Percentiles rank a stretch among this genome's conserved stretches.
Conservation (phyloP, 2,329 filamentous ascomycete genomes). For the Aspergillus awamori region DNA sequence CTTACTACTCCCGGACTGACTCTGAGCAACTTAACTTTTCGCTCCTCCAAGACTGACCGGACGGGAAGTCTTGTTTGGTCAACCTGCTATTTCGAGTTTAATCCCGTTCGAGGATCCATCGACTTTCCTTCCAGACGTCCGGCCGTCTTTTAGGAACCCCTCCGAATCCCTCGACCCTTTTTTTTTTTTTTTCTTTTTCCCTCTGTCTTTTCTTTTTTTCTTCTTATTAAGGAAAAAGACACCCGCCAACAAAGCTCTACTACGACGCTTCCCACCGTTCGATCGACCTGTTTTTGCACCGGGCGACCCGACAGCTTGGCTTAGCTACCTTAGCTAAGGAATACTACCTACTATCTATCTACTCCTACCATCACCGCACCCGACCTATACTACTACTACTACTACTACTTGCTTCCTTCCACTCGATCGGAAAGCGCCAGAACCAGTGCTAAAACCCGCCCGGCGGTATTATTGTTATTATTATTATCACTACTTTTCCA, state of each 20-base stretch:
- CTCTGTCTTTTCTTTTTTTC: background rate
- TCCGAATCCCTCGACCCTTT: conserved; percentile 3
- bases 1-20: conserved; percentile 3
- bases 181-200: background rate
- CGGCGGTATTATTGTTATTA: conserved; percentile 12
- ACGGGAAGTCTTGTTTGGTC: conserved; percentile 1
- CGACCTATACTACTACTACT: background rate
- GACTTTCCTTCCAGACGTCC: conserved; percentile 1
- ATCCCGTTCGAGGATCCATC: background rate
- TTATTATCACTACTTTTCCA: too few species aligned
- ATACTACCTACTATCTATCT: too few species aligned
- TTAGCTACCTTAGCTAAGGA: conserved; percentile 15
- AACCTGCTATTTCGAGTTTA: conserved; percentile 4
- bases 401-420: conserved; percentile 12
- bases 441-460: conserved; percentile 15
- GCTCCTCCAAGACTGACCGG: background rate
- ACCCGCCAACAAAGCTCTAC: background rate
- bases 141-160: background rate
- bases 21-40: background rate
- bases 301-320: conserved; percentile 29
- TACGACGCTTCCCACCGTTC: conserved; percentile 7
- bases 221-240: conserved; percentile 9
- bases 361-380: background rate
- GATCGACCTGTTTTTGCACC: conserved; percentile 18
- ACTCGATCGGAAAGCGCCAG: conserved; percentile 18